These are phyloP conservation scores for Dendrocalamus sinicus DNA, from an alignment of 176 grass and related monocot genomes.

Conservation along the genomic window DNA sequence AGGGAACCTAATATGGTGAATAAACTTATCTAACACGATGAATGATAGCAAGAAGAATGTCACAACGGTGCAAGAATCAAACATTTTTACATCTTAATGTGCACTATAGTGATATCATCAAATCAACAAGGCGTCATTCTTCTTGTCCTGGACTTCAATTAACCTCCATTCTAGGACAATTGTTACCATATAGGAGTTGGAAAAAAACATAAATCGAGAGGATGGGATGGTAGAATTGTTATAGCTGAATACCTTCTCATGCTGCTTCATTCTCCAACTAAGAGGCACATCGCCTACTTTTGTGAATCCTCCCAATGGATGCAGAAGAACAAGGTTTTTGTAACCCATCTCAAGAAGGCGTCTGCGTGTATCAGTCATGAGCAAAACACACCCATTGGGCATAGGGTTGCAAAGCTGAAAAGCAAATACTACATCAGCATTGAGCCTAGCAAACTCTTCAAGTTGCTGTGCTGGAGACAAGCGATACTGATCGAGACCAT, in stretches of 20 bases:
- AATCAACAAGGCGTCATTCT: not conserved
- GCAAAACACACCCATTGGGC: constrained; percentile 91
- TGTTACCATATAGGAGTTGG: not conserved
- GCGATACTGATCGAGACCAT: constrained; percentile 92
- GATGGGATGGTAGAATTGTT: not conserved
- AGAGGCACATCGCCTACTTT: constrained; percentile 95
- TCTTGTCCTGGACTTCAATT: not conserved
- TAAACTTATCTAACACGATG: no score
- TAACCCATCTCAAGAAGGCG: constrained; percentile 96
- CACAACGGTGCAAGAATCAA: not conserved
- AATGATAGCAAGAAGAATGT: not conserved
- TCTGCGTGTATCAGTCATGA: constrained; percentile 91
- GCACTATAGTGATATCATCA: no score
- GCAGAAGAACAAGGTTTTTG: constrained; percentile 90
- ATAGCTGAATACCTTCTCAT: constrained; percentile 75
- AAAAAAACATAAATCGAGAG: not conserved
- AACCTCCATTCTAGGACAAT: not conserved
- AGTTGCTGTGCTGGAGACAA: constrained; percentile 83
- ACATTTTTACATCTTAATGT: not conserved
- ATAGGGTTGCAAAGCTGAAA: constrained; percentile 98
- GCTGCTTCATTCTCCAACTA: constrained; percentile 96
- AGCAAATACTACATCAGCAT: constrained; percentile 94
- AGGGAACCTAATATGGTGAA: no score
- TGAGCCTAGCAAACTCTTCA: constrained; percentile 84
- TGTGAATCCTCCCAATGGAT: constrained; percentile 96